Percentiles rank a stretch among this genome's conserved stretches.
Conservation (phyloP, 2,329 filamentous ascomycete species). For the Westerdykella sp. region DNA sequence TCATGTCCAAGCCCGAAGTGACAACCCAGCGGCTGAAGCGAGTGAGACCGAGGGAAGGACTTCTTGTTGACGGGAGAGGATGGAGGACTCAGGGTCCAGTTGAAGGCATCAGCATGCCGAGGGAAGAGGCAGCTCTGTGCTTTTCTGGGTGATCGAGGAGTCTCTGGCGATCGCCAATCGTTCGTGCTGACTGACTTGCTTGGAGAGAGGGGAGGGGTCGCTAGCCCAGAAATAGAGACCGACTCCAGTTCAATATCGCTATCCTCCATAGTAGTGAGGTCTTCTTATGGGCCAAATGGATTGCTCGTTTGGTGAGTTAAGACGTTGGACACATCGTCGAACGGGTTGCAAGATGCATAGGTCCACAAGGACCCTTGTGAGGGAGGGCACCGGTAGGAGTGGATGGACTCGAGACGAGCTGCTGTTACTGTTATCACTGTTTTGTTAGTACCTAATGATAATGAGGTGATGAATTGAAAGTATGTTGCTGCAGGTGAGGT, state of each 20-base stretch:
- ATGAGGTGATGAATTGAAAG: no score
- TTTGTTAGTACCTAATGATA: constrained; percentile 21
- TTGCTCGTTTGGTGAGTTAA: constrained; percentile 5
- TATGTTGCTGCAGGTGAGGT: constrained; percentile 1
- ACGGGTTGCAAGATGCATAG: constrained; percentile 10
- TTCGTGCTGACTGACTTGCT: constrained; percentile 30
- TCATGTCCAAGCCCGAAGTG: no score
- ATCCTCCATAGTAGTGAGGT: constrained; percentile 13
- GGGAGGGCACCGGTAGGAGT: constrained; percentile 7
- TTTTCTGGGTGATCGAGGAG: constrained; percentile 28
- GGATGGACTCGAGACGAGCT: constrained; percentile 9
- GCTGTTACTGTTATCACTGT: constrained; percentile 22
- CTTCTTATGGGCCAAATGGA: constrained; percentile 1
- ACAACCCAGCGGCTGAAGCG: no score
- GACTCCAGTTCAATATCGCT: constrained; percentile 13
- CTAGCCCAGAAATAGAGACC: constrained; percentile 13
- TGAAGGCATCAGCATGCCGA: constrained; percentile 9
- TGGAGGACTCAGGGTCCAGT: constrained; percentile 12
- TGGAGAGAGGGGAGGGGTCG: constrained; percentile 31
- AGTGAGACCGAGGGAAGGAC: no score
- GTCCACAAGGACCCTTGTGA: background rate
- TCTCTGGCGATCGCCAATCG: constrained; percentile 26
- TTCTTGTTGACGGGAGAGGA: constrained; percentile 18
- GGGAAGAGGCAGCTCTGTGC: constrained; percentile 22
- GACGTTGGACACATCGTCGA: constrained; percentile 18